Conservation (phyloP, 2,329 filamentous ascomycete species). For the Grosmannia serpens region DNA sequence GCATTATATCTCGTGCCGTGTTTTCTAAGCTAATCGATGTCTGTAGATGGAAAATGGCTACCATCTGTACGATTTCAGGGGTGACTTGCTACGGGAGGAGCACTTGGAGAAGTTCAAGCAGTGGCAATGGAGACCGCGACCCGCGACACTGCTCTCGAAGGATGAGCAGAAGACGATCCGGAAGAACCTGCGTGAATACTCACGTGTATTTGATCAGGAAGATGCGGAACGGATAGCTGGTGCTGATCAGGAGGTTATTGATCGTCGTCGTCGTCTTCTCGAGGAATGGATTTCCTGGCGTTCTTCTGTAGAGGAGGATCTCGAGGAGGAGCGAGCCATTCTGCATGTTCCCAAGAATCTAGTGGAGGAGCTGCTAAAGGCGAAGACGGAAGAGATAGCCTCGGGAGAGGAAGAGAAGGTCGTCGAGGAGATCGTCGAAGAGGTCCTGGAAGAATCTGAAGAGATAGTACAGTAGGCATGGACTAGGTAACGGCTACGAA, state of each 20-base stretch:
- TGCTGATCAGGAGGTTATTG: slow-evolving; percentile 87
- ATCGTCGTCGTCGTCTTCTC: slow-evolving; percentile 69
- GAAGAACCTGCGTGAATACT: slow-evolving; percentile 97
- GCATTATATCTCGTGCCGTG: neutral
- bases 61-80: slow-evolving; percentile 95
- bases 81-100: slow-evolving; percentile 79
- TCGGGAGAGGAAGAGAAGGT: slow-evolving; percentile 61
- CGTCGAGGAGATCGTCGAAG: slow-evolving; percentile 81
- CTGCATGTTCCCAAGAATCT: slow-evolving; percentile 56
- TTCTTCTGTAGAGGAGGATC: slow-evolving; percentile 57
- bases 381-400: slow-evolving; percentile 40
- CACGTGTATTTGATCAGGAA: slow-evolving; percentile 86
- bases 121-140: slow-evolving; percentile 86
- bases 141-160: slow-evolving; percentile 80
- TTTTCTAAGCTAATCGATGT: slow-evolving; percentile 6
- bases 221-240: slow-evolving; percentile 88
- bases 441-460: slow-evolving; percentile 76
- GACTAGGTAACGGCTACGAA: neutral
- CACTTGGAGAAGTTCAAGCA: slow-evolving; percentile 97
- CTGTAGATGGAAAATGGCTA: slow-evolving; percentile 95
- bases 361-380: slow-evolving; percentile 48
- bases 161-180: slow-evolving; percentile 96
- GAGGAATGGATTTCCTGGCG: slow-evolving; percentile 87
- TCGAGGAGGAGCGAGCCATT: slow-evolving; percentile 58
- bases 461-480: slow-evolving; percentile 44